Conservation (phyloP, 352 stramenopile genomes). For the Thalassiosira ordinaria region DNA sequence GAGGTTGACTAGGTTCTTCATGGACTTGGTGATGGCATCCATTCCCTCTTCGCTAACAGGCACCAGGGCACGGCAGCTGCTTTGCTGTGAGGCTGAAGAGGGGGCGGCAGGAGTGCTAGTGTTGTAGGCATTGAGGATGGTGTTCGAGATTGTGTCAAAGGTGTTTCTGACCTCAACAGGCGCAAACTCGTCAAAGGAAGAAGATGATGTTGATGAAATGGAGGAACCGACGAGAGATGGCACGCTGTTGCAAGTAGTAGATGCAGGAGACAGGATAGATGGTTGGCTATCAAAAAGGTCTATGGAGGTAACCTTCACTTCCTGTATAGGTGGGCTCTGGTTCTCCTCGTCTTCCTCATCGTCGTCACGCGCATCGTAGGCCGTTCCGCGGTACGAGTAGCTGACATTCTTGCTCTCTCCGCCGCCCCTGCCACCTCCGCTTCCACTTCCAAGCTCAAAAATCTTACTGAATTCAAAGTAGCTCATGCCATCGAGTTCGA, state of each 20-base stretch:
- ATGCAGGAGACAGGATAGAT: background rate
- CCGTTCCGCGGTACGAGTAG: slow-evolving; percentile 29
- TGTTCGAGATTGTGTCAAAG: slow-evolving; percentile 31
- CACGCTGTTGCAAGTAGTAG: background rate
- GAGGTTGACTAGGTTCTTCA: slow-evolving; percentile 57
- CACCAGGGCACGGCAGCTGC: slow-evolving; percentile 22
- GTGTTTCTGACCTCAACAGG: slow-evolving; percentile 11
- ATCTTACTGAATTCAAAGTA: slow-evolving; percentile 77
- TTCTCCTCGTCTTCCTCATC: slow-evolving; percentile 18
- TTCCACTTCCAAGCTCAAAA: slow-evolving; percentile 76
- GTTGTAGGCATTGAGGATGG: slow-evolving; percentile 33
- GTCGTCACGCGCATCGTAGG: slow-evolving; percentile 21
- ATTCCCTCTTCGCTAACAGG: slow-evolving; percentile 36
- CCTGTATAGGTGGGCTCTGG: background rate
- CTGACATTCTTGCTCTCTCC: background rate
- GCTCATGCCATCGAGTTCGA: slow-evolving; percentile 74
- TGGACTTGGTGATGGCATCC: slow-evolving; percentile 43
- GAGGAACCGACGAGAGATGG: slow-evolving; percentile 8
- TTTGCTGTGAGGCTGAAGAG: background rate
- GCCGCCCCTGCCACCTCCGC: background rate
- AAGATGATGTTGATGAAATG: background rate
- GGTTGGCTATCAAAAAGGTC: slow-evolving; percentile 23
- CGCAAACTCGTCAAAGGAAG: slow-evolving; percentile 33
- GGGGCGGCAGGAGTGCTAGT: background rate
- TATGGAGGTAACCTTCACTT: slow-evolving; percentile 4